Conservation (phyloP, 2,329 filamentous ascomycete species). For the Lecanicillium sp. region DNA sequence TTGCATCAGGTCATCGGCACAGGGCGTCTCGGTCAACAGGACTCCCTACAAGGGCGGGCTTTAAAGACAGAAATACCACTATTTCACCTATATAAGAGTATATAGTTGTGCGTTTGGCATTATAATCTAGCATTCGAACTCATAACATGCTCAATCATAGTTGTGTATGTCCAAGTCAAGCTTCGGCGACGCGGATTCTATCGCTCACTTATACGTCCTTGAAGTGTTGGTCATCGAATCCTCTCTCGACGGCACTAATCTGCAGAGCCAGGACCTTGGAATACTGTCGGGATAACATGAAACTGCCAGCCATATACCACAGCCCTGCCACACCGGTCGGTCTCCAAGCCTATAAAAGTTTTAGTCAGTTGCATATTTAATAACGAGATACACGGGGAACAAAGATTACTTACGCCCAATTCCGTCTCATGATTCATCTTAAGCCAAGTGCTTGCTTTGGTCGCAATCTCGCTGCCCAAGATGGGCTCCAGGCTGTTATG, state of each 20-base stretch:
- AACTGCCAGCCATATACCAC: conserved; percentile 31
- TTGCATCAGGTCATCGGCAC: too few species aligned
- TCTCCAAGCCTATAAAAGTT: conserved; percentile 24
- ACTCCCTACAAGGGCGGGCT: too few species aligned
- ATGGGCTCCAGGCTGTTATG: conserved; percentile 23
- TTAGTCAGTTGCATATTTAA: not conserved
- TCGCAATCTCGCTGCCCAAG: conserved; percentile 27
- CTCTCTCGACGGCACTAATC: conserved; percentile 27
- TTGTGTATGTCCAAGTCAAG: too few species aligned
- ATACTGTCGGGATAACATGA: conserved; percentile 25
- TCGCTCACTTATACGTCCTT: too few species aligned
- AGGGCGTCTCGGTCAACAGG: too few species aligned
- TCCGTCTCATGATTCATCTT: conserved; percentile 27
- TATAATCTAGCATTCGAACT: too few species aligned
- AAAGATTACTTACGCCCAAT: conserved; percentile 15
- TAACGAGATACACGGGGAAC: not conserved
- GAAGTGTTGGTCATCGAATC: conserved; percentile 6
- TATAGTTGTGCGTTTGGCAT: too few species aligned
- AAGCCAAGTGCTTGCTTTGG: conserved; percentile 23
- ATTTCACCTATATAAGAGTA: too few species aligned
- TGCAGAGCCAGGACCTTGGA: conserved; percentile 29
- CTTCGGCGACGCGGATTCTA: too few species aligned
- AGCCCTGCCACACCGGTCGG: conserved; percentile 28
- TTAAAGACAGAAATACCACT: too few species aligned
- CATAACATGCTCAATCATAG: too few species aligned